A percentile compares a stretch with the other conserved stretches of the same genome.
Conservation (phyloP, 805 yeast species). For the Ogataea salicorniae region DNA sequence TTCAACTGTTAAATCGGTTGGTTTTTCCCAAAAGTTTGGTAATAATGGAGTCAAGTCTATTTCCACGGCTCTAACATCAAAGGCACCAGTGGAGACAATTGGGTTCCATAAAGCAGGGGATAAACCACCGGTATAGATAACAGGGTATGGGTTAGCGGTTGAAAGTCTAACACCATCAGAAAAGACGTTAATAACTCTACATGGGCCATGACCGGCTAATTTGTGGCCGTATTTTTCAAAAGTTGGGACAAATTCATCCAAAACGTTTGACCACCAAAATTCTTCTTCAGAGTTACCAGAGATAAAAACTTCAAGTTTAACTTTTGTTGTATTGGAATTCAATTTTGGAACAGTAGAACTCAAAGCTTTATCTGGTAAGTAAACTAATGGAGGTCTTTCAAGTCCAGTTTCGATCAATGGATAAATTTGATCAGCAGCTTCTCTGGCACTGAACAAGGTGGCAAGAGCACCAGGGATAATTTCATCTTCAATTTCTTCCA, state of each 20-base stretch:
- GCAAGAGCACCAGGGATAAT: slow-evolving; percentile 16
- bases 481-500: slow-evolving; percentile 15
- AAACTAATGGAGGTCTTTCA: slow-evolving; percentile 39
- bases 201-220: slow-evolving; percentile 63
- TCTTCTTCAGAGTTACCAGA: slow-evolving; percentile 80
- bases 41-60: slow-evolving; percentile 66
- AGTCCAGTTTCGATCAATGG: slow-evolving; percentile 31
- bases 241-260: slow-evolving; percentile 42
- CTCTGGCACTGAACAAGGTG: slow-evolving; percentile 26
- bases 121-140: slow-evolving; percentile 75
- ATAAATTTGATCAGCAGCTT: slow-evolving; percentile 35
- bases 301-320: slow-evolving; percentile 53
- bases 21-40: slow-evolving; percentile 58
- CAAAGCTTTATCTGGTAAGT: slow-evolving; percentile 38
- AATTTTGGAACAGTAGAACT: slow-evolving; percentile 40
- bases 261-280: slow-evolving; percentile 67
- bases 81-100: slow-evolving; percentile 67
- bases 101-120: slow-evolving; percentile 81
- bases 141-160: slow-evolving; percentile 62
- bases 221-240: slow-evolving; percentile 37
- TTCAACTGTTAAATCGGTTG: slow-evolving; percentile 38
- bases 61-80: slow-evolving; percentile 65
- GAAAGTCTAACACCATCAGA: slow-evolving; percentile 57
- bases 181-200: slow-evolving; percentile 59
- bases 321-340: slow-evolving; percentile 52